Percentiles rank a stretch among this genome's conserved stretches.
These are phyloP conservation scores for Rhizophora apiculata DNA, from an alignment of 345 rosid species.

Conservation along the genomic window DNA sequence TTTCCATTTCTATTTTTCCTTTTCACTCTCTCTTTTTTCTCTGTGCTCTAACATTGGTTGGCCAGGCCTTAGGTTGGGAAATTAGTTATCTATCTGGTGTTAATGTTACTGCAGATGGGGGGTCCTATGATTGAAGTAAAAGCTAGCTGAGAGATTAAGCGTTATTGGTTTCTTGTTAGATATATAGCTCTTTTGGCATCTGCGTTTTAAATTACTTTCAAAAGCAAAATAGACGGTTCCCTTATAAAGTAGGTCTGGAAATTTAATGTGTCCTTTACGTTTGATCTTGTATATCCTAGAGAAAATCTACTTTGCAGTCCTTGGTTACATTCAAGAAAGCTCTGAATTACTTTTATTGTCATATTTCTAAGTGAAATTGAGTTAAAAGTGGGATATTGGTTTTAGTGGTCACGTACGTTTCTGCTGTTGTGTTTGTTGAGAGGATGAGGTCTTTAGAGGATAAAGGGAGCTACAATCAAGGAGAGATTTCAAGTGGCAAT, in stretches of 20 bases:
- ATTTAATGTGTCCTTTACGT: conserved; percentile 14
- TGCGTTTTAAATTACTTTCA: conserved; percentile 12
- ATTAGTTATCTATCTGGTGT: conserved; percentile 17
- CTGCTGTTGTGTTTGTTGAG: conserved; percentile 18
- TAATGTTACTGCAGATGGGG: conserved; percentile 10
- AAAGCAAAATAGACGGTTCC: conserved; percentile 1
- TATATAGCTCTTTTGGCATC: conserved; percentile 7
- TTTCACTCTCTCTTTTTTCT: not conserved
- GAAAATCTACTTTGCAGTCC: conserved; percentile 7
- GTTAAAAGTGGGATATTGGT: conserved; percentile 2
- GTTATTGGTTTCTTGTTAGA: conserved; percentile 15
- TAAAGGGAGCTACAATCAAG: conserved; percentile 45
- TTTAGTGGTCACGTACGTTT: conserved; percentile 5
- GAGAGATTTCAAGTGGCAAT: conserved; percentile 47
- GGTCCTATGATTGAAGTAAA: no score
- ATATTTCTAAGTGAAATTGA: not conserved
- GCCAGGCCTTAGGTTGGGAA: conserved; percentile 6
- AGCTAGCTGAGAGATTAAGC: conserved; percentile 1
- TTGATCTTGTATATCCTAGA: conserved; percentile 5
- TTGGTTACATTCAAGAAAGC: not conserved
- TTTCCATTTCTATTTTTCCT: not conserved
- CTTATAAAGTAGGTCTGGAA: not conserved
- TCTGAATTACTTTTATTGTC: not conserved
- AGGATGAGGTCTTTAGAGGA: conserved; percentile 76
- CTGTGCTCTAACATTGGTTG: not conserved